phyloP scores from a whole-genome alignment of 805 yeast genomes.

The Priceomyces castillae region DNA sequence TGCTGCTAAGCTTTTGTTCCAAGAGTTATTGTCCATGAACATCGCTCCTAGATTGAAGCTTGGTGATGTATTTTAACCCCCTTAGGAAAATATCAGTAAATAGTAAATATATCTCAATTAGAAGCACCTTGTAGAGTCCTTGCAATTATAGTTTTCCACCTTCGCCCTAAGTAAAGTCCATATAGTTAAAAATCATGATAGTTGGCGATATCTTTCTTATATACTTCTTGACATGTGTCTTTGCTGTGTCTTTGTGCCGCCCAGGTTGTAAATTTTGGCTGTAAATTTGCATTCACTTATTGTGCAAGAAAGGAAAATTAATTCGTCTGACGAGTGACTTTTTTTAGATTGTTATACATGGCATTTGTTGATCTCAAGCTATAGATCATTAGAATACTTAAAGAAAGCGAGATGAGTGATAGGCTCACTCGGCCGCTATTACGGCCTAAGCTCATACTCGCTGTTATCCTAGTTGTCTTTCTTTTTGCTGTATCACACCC shows the following conservation, averaged over 20 bases:
- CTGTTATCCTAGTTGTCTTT: slow-evolving; percentile 7
- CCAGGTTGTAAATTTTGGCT: too few species aligned
- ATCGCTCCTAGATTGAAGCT: slow-evolving; percentile 93
- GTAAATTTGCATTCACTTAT: neutral
- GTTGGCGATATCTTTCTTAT: too few species aligned
- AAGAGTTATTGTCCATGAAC: slow-evolving; percentile 96
- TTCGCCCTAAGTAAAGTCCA: too few species aligned
- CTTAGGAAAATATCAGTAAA: too few species aligned
- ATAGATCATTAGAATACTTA: neutral
- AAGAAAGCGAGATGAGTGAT: neutral
- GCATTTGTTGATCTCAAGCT: neutral
- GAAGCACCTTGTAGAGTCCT: too few species aligned
- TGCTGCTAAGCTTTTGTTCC: slow-evolving; percentile 97
- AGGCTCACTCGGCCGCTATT: neutral
- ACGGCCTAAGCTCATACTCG: neutral
- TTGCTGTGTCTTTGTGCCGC: too few species aligned
- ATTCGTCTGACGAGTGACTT: neutral
- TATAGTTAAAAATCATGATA: too few species aligned
- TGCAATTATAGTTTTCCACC: too few species aligned
- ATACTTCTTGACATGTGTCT: too few species aligned
- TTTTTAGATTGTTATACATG: neutral
- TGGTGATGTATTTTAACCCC: slow-evolving; percentile 72
- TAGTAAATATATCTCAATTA: too few species aligned
- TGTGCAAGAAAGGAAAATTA: neutral
- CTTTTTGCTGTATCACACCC: slow-evolving; percentile 1